Evolutionary conservation across 1,284 basidiomycete species (phyloP).

Genomic region (Flammula alnicola): DNA sequence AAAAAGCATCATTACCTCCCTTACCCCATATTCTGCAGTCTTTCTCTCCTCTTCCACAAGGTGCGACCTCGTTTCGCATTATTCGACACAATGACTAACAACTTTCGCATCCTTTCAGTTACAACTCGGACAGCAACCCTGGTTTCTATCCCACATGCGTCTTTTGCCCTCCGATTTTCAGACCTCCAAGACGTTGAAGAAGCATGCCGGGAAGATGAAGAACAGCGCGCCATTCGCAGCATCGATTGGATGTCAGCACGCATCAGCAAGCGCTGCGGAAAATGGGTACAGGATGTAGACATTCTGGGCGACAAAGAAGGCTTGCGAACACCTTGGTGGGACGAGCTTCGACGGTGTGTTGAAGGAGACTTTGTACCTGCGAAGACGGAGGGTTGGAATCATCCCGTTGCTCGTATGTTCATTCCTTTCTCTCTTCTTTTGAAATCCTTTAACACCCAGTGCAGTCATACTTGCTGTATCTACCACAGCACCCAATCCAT

Average conservation of each 20-base stretch:
- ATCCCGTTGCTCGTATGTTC: slow-evolving; percentile 74
- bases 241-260: slow-evolving; percentile 83
- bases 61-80: slow-evolving; percentile 49
- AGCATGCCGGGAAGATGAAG: slow-evolving; percentile 76
- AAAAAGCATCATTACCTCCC: slow-evolving; percentile 61
- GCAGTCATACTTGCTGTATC: slow-evolving; percentile 79
- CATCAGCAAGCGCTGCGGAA: slow-evolving; percentile 59
- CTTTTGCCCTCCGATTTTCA: slow-evolving; percentile 78
- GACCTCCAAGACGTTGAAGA: slow-evolving; percentile 69
- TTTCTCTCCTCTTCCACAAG: slow-evolving; percentile 82
- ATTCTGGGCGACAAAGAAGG: slow-evolving; percentile 43
- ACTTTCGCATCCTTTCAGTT: slow-evolving; percentile 48
- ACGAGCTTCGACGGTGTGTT: slow-evolving; percentile 73
- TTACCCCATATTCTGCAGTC: slow-evolving; percentile 76
- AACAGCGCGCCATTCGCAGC: slow-evolving; percentile 71
- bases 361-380: slow-evolving; percentile 77
- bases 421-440: slow-evolving; percentile 1
- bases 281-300: slow-evolving; percentile 70
- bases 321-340: slow-evolving; percentile 78
- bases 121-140: slow-evolving; percentile 77
- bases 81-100: no score
- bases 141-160: slow-evolving; percentile 67
- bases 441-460: neutral
- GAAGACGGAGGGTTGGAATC: slow-evolving; percentile 79
- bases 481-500: slow-evolving; percentile 74